Evolutionary conservation across 208 protist genomes (phyloP), one percentile per base, ranked within the genome.

Genomic region (Trypanosoma vivax): DNA sequence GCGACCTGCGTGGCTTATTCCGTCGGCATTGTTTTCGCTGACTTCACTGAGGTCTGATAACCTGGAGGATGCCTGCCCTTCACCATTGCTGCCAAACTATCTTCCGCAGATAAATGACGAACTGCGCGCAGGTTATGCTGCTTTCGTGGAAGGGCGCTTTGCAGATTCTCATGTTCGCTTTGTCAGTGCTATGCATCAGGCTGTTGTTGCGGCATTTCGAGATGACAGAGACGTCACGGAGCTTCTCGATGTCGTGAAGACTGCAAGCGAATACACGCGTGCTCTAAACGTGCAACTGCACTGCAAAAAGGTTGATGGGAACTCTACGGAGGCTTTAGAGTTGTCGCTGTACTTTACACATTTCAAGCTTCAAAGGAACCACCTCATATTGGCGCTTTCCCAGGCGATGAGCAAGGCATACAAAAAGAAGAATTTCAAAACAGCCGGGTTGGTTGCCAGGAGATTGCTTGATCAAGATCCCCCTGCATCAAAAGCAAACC

Each of bases 321-420:
- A 65, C 45, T 74, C 65, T 3, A 49, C 46, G 14, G 68, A 90
- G 40, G 60, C 76, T 16, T 69, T 85, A 6, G 94, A 97, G 73
- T 70, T 99, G n/a, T 88, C 97, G 0, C 82, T 97, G 27, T 99
- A 99, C 67, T 97, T 99, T 56, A 98, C 97, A 21, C 90, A 98
- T 83, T 98, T 94, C 61, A 89, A 97, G 29, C 73, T 99, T 13
- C 80, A 97, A 54, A 66, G 83, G 5, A 50, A 73, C 2, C 97
- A 99, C 67, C 55, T 97, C 27, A 83, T 78, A 7, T 72, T 98
- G 18, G 67, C 73, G 28, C 72, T 99, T 2, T 76, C 92, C 10
- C 92, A 96, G 29, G 96, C 96, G 10, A 97, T 98, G 92, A 94
- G 61, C 38, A 72, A 83, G 45, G 70, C 83, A 10, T 97, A 84